Evolutionary conservation across 2,329 filamentous ascomycete genomes (phyloP), one percentile per base, ranked within the genome.

Genomic region (Nannizzia gypsea): DNA sequence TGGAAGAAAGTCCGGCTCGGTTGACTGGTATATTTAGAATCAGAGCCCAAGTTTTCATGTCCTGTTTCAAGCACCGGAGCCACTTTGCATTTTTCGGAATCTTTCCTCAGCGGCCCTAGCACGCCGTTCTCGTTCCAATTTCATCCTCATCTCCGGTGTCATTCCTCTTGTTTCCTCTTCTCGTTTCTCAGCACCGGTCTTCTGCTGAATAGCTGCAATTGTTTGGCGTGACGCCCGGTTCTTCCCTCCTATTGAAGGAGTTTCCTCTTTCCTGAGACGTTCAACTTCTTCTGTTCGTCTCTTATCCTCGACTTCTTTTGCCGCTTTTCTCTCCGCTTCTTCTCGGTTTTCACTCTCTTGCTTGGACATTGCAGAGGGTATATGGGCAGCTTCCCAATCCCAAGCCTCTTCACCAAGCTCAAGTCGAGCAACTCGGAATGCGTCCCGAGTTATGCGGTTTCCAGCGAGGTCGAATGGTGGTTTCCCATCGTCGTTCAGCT

Each of bases 41-140:
- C n/a, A 36, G 6, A 36, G 44, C 24, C 4, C 1, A 17, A 42
- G n/a, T 2, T 54, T 26, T 15, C 9, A 58, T 58, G 22, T 46
- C 20, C 38, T 11, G 2, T 22, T 36, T 38, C 20, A 56, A 20
- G 54, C n/a, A 5, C n/a, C 17, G 8, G 54, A 38, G 11, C 66
- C 67, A 44, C 68, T 75, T 67, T 83, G 81, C 81, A 90, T 78
- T 67, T 81, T 80, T 74, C 81, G 84, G 62, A 96, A 80, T 69
- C 92, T 83, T 76, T 92, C 91, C 74, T 97, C 93, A 0, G 91
- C 92, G 6, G 93, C 93, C 67, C 92, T 83, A 3, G 93, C 93
- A 68, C 92, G 86, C 66, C 90, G 80, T 75, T 99, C 93, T 66
- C 93, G 80, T 72, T 97, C 93, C 59, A 97, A 73, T 70, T 82